Base-by-base conservation (phyloP, 352 stramenopile species). In the Globisporangium nodosum region DNA sequence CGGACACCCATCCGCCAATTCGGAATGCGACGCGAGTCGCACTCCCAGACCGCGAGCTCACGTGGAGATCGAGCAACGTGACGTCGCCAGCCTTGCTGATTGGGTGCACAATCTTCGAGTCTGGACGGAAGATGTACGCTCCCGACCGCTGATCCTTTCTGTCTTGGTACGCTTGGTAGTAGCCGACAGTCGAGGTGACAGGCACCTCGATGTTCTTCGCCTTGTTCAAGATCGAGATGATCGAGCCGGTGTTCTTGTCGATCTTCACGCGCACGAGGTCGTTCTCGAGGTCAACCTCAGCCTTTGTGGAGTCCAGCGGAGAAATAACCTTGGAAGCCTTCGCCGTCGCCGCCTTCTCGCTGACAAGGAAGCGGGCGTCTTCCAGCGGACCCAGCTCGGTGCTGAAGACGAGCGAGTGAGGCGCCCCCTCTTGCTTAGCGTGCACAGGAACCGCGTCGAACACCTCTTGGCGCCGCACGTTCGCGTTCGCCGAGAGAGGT, bases 121-220 rank as follows among this genome's bases (percentile, higher is more conserved):
- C 78, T 0, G 96, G 96, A 49, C 94, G 85, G 75, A 99, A 99
- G 18, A 98, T 91, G 68, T 99, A 99, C 6, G 96, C 97, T 20
- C 97, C 97, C 24, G 92, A 98, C 62, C 96, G 90, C 59, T 94
- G 84, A 4, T 71, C 68, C 1, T 75, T 61, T 3, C 51, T 31
- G 4, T 61, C 69, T 51, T 87, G 75, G 57, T 74, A 90, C 11
- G 76, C 66, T 35, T 87, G 74, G 54, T 92, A 92, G 65, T 90
- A 92, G 18, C 60, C 60, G 13, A 92, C 66, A 24, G 73, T 69
- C 3, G 83, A 63, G 1, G 60, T 69, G 0, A 90, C 24, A 5
- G 73, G 74, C 1, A 92, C 59, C 35, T 81, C 74, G 9, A 88
- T 74, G 51, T 87, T 85, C 31, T 74, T 81, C 46, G 71, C 72